Evolutionary conservation across 768 basidiomycete genomes (phyloP).

Genomic region (Collybia sordida): DNA sequence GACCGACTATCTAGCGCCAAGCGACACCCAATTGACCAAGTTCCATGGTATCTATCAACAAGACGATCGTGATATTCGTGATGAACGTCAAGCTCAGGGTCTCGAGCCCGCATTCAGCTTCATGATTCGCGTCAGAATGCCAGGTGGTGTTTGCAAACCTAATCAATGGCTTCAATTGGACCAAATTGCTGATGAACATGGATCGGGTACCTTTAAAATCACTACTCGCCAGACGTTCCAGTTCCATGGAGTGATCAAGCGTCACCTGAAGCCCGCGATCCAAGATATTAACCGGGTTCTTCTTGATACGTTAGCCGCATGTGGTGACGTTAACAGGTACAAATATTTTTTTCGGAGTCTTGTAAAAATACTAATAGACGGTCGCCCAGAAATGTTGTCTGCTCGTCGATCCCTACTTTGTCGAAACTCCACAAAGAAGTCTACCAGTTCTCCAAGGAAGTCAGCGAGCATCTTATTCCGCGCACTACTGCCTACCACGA

Average conservation of each 20-base stretch:
- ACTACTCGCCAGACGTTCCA: slow-evolving; percentile 99
- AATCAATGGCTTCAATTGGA: slow-evolving; percentile 96
- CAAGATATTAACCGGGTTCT: slow-evolving; percentile 91
- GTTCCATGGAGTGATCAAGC: slow-evolving; percentile 99
- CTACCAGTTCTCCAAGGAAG: slow-evolving; percentile 77
- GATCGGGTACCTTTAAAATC: slow-evolving; percentile 92
- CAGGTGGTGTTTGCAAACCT: slow-evolving; percentile 91
- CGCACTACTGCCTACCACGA: slow-evolving; percentile 95
- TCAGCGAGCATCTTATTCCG: slow-evolving; percentile 87
- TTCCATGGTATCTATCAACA: slow-evolving; percentile 97
- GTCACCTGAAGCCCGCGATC: slow-evolving; percentile 92
- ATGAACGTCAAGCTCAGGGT: slow-evolving; percentile 90
- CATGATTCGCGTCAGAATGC: slow-evolving; percentile 98
- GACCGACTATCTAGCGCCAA: slow-evolving; percentile 89
- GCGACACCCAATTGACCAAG: slow-evolving; percentile 94
- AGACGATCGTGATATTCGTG: slow-evolving; percentile 97
- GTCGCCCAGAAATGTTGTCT: slow-evolving; percentile 80
- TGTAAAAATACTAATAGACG: not conserved
- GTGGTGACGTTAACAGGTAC: slow-evolving; percentile 95
- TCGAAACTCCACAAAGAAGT: slow-evolving; percentile 86
- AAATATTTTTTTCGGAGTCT: slow-evolving; percentile 12
- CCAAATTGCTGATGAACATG: slow-evolving; percentile 94
- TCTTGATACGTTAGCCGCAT: slow-evolving; percentile 95
- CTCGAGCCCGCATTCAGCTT: slow-evolving; percentile 95
- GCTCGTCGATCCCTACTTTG: slow-evolving; percentile 85